Base-by-base conservation (phyloP, 805 yeast species). In the Cyberlindnera nakhonratchasimensis region DNA sequence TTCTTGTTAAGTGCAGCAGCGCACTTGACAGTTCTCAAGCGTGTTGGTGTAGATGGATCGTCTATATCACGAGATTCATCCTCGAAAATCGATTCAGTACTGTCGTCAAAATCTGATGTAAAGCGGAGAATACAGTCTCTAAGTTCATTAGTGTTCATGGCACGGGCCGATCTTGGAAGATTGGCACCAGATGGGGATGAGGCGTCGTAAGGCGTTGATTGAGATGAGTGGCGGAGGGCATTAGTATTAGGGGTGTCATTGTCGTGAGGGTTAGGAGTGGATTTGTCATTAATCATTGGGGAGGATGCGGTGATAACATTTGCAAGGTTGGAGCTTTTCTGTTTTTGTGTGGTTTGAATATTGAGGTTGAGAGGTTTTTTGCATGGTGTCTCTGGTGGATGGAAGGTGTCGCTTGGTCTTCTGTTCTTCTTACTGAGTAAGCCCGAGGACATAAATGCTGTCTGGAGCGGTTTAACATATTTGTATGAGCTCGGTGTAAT, bases 381-480 rank as follows among this genome's bases (percentile, higher is more conserved):
- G 59, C 81, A 76, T 3, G 86, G 86, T 0, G 86, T 79, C 43
- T 80, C 84, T 2, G 86, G 86, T 53, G 80, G 76, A 13, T 50
- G 45, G 26, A 68, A 60, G 8, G 63, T 45, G 34, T 51, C 59
- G 42, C 39, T 62, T 57, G 61, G 53, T 59, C 67, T 66, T 62
- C 62, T 63, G 34, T 80, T 67, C 63, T 83, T 69, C 59, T 80
- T 80, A 29, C 83, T 77, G 45, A 81, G 62, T 26, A 87, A 65
- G 0, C 96, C 96, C 0, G 86, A 67, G 2, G 90, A 75, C 59
- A 78, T 72, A 62, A 87, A 87, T 13, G 93, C 96, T 0, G 90
- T 82, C 59, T 86, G 95, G 29, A 87, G 70, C 3, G 96, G 96
- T 57, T 83, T 85, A 18, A 85, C 93, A 36, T 79, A 76, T 49